phyloP scores from a whole-genome alignment of 2,329 filamentous ascomycete genomes.

The Talaromyces verruculosus region DNA sequence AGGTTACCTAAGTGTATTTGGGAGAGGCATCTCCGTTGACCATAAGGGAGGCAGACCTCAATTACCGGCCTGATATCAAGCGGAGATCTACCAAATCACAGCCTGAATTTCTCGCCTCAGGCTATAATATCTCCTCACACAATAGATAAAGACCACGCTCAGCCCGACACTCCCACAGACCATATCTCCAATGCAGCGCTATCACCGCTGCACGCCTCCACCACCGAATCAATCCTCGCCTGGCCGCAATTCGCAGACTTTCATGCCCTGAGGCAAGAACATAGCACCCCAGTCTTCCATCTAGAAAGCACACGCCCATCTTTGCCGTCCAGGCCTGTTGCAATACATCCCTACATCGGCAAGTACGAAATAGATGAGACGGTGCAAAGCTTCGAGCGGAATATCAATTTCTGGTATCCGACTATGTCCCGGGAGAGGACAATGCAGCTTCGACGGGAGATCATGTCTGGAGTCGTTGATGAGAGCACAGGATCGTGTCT shows the following conservation, averaged over 20 bases:
- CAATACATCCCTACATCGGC: slow-evolving; percentile 46
- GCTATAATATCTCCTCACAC: slow-evolving; percentile 23
- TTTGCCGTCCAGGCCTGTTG: slow-evolving; percentile 28
- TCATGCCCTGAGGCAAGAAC: slow-evolving; percentile 45
- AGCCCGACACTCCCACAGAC: slow-evolving; percentile 20
- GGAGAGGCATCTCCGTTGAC: slow-evolving; percentile 10
- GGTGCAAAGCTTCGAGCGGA: slow-evolving; percentile 47
- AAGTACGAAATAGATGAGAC: slow-evolving; percentile 45
- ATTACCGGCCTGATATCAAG: slow-evolving; percentile 6
- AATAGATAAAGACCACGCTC: slow-evolving; percentile 25
- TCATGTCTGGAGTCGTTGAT: slow-evolving; percentile 40
- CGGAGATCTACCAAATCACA: slow-evolving; percentile 17
- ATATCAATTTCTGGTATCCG: slow-evolving; percentile 57
- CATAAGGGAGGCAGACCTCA: background rate
- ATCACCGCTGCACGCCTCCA: slow-evolving; percentile 53
- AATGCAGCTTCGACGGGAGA: slow-evolving; percentile 32
- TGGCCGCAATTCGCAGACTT: slow-evolving; percentile 54
- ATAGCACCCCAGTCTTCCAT: slow-evolving; percentile 49
- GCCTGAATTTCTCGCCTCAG: slow-evolving; percentile 22
- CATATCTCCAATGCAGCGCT: slow-evolving; percentile 50
- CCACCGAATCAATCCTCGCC: slow-evolving; percentile 53
- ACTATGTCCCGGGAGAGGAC: slow-evolving; percentile 48
- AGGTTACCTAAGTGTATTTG: background rate
- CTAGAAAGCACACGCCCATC: slow-evolving; percentile 48
- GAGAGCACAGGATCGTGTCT: slow-evolving; percentile 45